Conservation (phyloP, 306 rosid species). For the Medicago lupulina region DNA sequence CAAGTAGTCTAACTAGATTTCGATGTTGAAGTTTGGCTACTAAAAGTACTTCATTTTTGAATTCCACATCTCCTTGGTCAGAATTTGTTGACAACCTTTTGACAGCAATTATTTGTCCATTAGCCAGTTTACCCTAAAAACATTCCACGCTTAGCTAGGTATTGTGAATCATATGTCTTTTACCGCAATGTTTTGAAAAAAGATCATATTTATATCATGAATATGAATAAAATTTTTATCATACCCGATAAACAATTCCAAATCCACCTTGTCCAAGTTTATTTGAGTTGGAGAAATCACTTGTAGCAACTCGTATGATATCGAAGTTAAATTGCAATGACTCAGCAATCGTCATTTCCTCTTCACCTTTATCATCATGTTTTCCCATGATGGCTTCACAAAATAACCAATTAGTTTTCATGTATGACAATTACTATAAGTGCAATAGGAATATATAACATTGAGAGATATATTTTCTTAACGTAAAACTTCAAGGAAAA, state of each 20-base stretch:
- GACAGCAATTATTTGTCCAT: constrained; percentile 48
- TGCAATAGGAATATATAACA: too few species aligned
- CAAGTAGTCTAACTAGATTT: constrained; percentile 58
- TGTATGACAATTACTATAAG: too few species aligned
- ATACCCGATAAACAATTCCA: constrained; percentile 41
- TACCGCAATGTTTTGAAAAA: too few species aligned
- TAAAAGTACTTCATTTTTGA: constrained; percentile 57
- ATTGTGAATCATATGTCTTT: too few species aligned
- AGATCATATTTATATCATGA: too few species aligned
- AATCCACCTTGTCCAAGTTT: constrained; percentile 53
- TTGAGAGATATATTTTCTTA: too few species aligned
- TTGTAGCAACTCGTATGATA: constrained; percentile 40
- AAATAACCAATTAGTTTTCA: not conserved
- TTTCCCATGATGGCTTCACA: not conserved
- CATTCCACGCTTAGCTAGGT: too few species aligned
- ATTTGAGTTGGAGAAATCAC: constrained; percentile 43
- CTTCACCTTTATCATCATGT: not conserved
- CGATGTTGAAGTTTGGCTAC: constrained; percentile 61
- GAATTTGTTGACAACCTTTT: constrained; percentile 43
- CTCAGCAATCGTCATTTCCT: constrained; percentile 28
- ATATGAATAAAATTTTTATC: not conserved
- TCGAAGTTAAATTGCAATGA: constrained; percentile 41
- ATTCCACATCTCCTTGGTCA: constrained; percentile 39
- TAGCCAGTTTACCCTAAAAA: constrained; percentile 13
- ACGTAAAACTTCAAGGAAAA: too few species aligned